Evolutionary conservation across 1,284 basidiomycete genomes (phyloP).

Genomic region (Malassezia restricta): DNA sequence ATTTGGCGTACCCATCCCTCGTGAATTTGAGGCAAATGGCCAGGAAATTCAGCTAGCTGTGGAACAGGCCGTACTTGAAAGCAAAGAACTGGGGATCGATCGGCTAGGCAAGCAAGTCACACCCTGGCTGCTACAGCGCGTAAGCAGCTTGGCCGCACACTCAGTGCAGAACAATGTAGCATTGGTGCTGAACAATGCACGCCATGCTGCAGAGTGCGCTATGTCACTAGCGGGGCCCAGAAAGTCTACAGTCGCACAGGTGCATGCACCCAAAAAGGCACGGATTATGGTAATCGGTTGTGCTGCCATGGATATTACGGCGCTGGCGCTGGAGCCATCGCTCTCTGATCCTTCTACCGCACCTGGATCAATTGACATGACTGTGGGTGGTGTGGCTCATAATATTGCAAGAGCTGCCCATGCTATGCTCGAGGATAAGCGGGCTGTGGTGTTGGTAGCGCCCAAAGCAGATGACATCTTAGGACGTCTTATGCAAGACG

Average conservation of each 20-base stretch:
- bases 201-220: conserved; percentile 71
- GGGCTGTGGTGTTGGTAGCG: conserved; percentile 46
- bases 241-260: conserved; percentile 17
- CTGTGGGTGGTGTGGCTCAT: conserved; percentile 79
- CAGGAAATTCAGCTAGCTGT: conserved; percentile 64
- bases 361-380: conserved; percentile 62
- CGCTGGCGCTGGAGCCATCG: conserved; percentile 13
- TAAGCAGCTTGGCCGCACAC: conserved; percentile 68
- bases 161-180: conserved; percentile 59
- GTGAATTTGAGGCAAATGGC: conserved; percentile 59
- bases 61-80: conserved; percentile 72
- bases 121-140: conserved; percentile 79
- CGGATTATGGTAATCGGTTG: conserved; percentile 30
- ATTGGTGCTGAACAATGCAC: conserved; percentile 80
- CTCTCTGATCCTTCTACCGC: conserved; percentile 53
- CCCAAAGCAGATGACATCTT: conserved; percentile 40
- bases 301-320: conserved; percentile 39
- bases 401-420: conserved; percentile 85
- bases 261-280: neutral
- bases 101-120: conserved; percentile 80
- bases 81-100: conserved; percentile 67
- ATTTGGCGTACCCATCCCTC: conserved; percentile 82
- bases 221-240: conserved; percentile 50
- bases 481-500: conserved; percentile 55
- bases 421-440: conserved; percentile 50